Evolutionary conservation across 129 eudicot species (phyloP).

Genomic region (Flaveria bidentis): DNA sequence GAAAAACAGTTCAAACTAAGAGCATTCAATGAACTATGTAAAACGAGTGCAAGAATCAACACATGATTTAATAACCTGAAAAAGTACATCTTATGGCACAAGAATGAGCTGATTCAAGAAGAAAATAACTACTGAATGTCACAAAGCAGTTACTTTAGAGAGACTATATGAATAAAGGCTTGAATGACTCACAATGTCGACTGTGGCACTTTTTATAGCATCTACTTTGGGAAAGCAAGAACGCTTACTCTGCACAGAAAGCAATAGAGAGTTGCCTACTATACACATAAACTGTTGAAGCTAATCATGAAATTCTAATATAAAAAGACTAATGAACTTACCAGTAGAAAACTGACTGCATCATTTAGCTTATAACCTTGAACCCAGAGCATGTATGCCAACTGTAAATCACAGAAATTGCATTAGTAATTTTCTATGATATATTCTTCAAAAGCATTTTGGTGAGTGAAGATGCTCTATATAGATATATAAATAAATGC

Average conservation of each 20-base stretch:
- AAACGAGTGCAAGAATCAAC: neutral
- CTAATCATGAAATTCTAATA: neutral
- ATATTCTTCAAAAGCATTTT: neutral
- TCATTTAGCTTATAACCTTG: constrained; percentile 77
- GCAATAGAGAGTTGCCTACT: constrained; percentile 5
- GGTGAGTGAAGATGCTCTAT: neutral
- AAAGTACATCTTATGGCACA: neutral
- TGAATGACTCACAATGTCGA: constrained; percentile 77
- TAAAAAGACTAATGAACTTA: constrained; percentile 26
- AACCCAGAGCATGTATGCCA: constrained; percentile 97
- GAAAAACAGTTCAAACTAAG: constrained; percentile 15
- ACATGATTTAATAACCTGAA: neutral
- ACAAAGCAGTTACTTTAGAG: neutral
- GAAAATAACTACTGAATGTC: neutral
- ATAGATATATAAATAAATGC: neutral
- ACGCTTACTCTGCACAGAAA: constrained; percentile 73
- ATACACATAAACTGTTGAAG: neutral
- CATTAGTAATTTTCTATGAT: constrained; percentile 10
- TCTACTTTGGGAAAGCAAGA: constrained; percentile 91
- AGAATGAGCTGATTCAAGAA: neutral
- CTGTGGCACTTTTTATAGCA: constrained; percentile 88
- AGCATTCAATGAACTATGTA: neutral
- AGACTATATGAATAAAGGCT: constrained; percentile 7
- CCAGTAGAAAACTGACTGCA: constrained; percentile 68
- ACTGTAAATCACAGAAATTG: constrained; percentile 42